Conservation (phyloP, 2,329 filamentous ascomycete species). For the Pyrenophora graminea region DNA sequence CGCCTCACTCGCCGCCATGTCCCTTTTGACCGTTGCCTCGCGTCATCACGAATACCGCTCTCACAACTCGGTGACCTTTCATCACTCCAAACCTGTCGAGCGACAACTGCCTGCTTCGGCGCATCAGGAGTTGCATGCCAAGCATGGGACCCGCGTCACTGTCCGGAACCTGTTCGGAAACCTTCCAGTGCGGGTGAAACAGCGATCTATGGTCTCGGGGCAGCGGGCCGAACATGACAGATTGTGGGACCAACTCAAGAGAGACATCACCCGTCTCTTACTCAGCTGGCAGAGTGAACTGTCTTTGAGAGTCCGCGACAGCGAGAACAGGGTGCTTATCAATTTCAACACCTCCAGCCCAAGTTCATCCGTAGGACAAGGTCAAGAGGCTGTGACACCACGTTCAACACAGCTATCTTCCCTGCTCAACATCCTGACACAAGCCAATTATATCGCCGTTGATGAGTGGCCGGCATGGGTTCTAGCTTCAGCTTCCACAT, state of each 20-base stretch:
- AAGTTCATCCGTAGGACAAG: neutral
- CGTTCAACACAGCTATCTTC: slow-evolving; percentile 26
- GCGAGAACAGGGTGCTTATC: slow-evolving; percentile 46
- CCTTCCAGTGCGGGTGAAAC: slow-evolving; percentile 88
- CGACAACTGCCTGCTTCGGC: slow-evolving; percentile 65
- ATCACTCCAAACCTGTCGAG: slow-evolving; percentile 68
- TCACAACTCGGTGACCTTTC: slow-evolving; percentile 69
- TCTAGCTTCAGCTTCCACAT: slow-evolving; percentile 67
- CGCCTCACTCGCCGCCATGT: slow-evolving; percentile 74
- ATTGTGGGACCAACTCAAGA: slow-evolving; percentile 68
- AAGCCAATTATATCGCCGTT: slow-evolving; percentile 66
- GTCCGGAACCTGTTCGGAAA: slow-evolving; percentile 85
- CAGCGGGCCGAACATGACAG: slow-evolving; percentile 58
- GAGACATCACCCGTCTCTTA: slow-evolving; percentile 65
- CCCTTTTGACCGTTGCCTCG: slow-evolving; percentile 77
- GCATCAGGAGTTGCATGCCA: slow-evolving; percentile 59
- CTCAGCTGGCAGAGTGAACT: slow-evolving; percentile 67
- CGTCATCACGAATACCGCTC: slow-evolving; percentile 64
- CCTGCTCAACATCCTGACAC: slow-evolving; percentile 58
- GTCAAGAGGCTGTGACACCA: slow-evolving; percentile 1
- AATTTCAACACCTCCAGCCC: slow-evolving; percentile 28
- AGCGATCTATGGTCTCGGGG: slow-evolving; percentile 63
- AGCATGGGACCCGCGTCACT: slow-evolving; percentile 74
- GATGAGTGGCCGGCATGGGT: slow-evolving; percentile 67
- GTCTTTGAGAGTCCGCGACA: slow-evolving; percentile 64